Conservation (phyloP, 1,139 yeast genomes). For the Hemisphaericaspora xylanilytica region DNA sequence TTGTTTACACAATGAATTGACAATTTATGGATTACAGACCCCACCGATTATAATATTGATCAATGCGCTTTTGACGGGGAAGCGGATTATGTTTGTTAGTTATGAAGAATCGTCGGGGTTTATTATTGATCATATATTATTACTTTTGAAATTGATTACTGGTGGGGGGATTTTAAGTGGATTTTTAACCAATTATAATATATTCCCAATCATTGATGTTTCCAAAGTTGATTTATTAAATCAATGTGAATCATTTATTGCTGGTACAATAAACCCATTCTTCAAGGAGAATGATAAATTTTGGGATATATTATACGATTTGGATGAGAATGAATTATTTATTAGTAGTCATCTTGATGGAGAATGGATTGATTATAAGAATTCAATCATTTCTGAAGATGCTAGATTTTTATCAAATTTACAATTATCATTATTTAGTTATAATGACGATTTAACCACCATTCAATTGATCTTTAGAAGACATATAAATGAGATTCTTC, state of each 20-base stretch:
- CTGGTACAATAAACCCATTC: conserved; percentile 68
- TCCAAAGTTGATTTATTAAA: conserved; percentile 57
- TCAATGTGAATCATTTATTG: conserved; percentile 54
- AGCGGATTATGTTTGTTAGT: conserved; percentile 53
- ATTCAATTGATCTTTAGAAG: conserved; percentile 47
- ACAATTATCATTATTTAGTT: conserved; percentile 43
- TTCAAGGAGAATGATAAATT: conserved; percentile 54
- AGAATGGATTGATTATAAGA: conserved; percentile 17
- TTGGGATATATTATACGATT: conserved; percentile 61
- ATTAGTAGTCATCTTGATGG: conserved; percentile 25
- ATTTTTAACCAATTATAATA: conserved; percentile 41
- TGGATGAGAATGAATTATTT: conserved; percentile 48
- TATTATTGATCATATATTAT: conserved; percentile 54
- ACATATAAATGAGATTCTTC: conserved; percentile 45
- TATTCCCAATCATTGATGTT: conserved; percentile 63
- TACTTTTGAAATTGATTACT: conserved; percentile 51
- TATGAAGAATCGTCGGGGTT: conserved; percentile 54
- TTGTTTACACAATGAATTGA: conserved; percentile 36
- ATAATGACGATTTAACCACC: conserved; percentile 50
- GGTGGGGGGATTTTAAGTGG: conserved; percentile 62
- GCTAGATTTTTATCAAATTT: conserved; percentile 46
- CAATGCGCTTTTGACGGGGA: conserved; percentile 58
- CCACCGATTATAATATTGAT: conserved; percentile 58
- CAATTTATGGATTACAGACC: conserved; percentile 56
- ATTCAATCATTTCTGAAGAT: conserved; percentile 47